Evolutionary conservation across 1,139 yeast species (phyloP).

Genomic region (Candida tropicalis): DNA sequence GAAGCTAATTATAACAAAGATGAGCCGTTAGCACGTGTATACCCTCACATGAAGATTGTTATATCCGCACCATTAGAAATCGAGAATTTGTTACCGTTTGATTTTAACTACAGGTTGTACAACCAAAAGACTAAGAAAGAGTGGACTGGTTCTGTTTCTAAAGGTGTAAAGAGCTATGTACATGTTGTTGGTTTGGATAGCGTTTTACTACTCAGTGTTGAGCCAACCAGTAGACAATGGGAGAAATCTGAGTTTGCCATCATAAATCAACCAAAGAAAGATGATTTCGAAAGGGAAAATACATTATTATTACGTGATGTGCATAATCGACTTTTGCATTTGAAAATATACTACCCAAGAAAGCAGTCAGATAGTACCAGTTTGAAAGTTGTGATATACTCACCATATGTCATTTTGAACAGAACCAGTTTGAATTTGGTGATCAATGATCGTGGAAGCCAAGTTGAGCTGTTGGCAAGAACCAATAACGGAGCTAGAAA

Average conservation of each 20-base stretch:
- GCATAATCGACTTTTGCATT: constrained; percentile 43
- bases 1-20: constrained; percentile 63
- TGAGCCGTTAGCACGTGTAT: constrained; percentile 72
- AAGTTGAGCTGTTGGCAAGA: constrained; percentile 37
- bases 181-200: constrained; percentile 81
- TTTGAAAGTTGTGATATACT: constrained; percentile 64
- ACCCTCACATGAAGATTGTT: constrained; percentile 81
- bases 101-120: constrained; percentile 71
- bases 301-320: constrained; percentile 39
- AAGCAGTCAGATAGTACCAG: constrained; percentile 48
- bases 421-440: constrained; percentile 71
- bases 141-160: constrained; percentile 62
- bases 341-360: constrained; percentile 67
- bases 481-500: constrained; percentile 25
- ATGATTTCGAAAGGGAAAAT: constrained; percentile 60
- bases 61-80: constrained; percentile 87
- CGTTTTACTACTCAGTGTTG: constrained; percentile 70
- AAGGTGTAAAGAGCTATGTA: constrained; percentile 69
- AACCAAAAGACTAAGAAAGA: constrained; percentile 75
- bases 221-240: constrained; percentile 66
- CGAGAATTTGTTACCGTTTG: constrained; percentile 84
- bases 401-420: constrained; percentile 85
- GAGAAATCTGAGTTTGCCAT: constrained; percentile 79
- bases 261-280: constrained; percentile 60
- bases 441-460: constrained; percentile 60